Conservation (phyloP, 2,329 filamentous ascomycete genomes). For the Diaporthe sp. region DNA sequence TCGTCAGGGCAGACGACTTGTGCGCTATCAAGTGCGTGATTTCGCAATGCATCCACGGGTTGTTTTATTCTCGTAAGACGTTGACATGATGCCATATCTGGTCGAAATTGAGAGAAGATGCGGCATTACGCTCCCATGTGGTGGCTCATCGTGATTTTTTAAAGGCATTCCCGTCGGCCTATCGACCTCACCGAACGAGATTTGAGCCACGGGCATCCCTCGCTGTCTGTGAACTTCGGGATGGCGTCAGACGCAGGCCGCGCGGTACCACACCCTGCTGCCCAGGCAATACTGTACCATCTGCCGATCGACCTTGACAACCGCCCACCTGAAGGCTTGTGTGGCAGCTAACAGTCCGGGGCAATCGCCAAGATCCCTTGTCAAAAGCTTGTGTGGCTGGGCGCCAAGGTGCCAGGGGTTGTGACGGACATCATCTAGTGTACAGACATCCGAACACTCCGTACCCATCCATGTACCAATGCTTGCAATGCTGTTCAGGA, state of each 20-base stretch:
- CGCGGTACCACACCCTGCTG: neutral
- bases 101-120: neutral
- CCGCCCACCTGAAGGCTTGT: neutral
- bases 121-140: neutral
- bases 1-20: conserved; percentile 12
- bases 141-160: neutral
- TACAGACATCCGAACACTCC: neutral
- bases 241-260: conserved; percentile 19
- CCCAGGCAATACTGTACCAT: conserved; percentile 13
- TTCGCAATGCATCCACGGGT: neutral
- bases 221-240: neutral
- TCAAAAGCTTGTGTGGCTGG: conserved; percentile 20
- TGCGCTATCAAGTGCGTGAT: conserved; percentile 30
- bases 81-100: conserved; percentile 24
- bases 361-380: conserved; percentile 17
- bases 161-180: neutral
- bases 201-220: neutral
- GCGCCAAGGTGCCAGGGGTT: conserved; percentile 15
- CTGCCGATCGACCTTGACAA: conserved; percentile 12
- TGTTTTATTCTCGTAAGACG: conserved; percentile 21
- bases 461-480: neutral
- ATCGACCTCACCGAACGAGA: neutral
- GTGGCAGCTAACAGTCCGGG: neutral
- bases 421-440: neutral
- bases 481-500: neutral